Evolutionary conservation across 75 land plant species (phyloP).

Genomic region (Selaginella tamariscina): DNA sequence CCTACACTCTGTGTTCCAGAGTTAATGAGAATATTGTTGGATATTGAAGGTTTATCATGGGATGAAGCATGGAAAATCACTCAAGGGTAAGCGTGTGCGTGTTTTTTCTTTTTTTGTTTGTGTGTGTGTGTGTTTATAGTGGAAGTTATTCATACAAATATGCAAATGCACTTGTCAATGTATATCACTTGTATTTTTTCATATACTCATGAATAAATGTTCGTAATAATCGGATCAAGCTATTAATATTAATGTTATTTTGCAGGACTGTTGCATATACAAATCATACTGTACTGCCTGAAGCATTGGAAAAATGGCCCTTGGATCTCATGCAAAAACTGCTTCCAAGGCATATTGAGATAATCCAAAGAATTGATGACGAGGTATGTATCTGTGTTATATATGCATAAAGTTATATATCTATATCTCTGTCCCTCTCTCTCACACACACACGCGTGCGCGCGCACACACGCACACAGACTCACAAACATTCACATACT

Average conservation of each 20-base stretch:
- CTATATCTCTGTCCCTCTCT: slow-evolving; percentile 12
- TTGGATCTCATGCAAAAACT: slow-evolving; percentile 64
- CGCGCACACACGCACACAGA: too few relatives aligned
- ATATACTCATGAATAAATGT: too few relatives aligned
- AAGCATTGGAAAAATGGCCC: slow-evolving; percentile 97
- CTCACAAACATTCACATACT: too few relatives aligned
- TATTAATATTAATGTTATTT: background rate
- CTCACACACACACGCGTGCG: too few relatives aligned
- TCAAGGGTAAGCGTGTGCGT: slow-evolving; percentile 39
- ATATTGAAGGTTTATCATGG: slow-evolving; percentile 73
- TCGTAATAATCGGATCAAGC: background rate
- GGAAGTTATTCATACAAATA: too few relatives aligned
- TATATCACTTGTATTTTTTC: too few relatives aligned
- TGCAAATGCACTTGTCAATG: too few relatives aligned
- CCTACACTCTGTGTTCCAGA: slow-evolving; percentile 94
- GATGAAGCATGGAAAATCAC: slow-evolving; percentile 88
- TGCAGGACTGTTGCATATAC: slow-evolving; percentile 88
- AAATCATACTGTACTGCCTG: slow-evolving; percentile 95
- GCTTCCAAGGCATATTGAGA: slow-evolving; percentile 87
- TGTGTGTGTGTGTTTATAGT: slow-evolving; percentile 10
- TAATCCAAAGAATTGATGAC: slow-evolving; percentile 73
- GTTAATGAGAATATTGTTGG: slow-evolving; percentile 69
- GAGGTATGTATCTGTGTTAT: slow-evolving; percentile 34
- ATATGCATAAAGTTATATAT: too few relatives aligned
- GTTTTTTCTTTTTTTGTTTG: background rate